Conservation (phyloP, 2,329 filamentous ascomycete species). For the Berkeleyomyces rouxiae region DNA sequence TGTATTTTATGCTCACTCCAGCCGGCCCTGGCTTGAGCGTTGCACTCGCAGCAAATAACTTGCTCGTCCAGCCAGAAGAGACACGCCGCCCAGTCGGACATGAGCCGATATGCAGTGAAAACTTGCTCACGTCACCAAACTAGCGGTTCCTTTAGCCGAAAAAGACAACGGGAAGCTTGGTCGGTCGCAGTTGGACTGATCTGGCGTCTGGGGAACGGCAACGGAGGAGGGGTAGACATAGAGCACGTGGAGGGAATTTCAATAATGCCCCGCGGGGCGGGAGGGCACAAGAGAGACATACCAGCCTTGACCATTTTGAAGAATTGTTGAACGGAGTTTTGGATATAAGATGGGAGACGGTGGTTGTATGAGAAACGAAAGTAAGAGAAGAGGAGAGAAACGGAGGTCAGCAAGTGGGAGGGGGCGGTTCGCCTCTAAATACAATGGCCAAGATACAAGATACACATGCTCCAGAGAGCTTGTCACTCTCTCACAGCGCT, state of each 20-base stretch:
- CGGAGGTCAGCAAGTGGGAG: neutral
- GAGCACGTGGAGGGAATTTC: neutral
- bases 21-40: conserved; percentile 9
- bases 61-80: neutral
- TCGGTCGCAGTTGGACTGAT: neutral
- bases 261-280: neutral
- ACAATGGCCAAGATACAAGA: neutral
- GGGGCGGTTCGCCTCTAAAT: neutral
- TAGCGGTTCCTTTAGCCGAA: neutral
- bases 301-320: conserved; percentile 17
- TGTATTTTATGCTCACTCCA: neutral
- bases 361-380: conserved; percentile 4
- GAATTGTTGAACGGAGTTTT: conserved; percentile 9
- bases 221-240: neutral
- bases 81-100: neutral
- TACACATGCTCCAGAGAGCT: neutral
- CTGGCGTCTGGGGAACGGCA: neutral
- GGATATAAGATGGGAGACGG: neutral
- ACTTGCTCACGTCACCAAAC: neutral
- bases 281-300: conserved; percentile 10
- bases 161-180: conserved; percentile 6
- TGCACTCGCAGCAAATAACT: conserved; percentile 9
- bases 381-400: conserved; percentile 9
- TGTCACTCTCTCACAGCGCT: neutral
- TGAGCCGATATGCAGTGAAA: neutral